Conservation (phyloP, 1,284 basidiomycete genomes). For the Cryptococcus floricola region DNA sequence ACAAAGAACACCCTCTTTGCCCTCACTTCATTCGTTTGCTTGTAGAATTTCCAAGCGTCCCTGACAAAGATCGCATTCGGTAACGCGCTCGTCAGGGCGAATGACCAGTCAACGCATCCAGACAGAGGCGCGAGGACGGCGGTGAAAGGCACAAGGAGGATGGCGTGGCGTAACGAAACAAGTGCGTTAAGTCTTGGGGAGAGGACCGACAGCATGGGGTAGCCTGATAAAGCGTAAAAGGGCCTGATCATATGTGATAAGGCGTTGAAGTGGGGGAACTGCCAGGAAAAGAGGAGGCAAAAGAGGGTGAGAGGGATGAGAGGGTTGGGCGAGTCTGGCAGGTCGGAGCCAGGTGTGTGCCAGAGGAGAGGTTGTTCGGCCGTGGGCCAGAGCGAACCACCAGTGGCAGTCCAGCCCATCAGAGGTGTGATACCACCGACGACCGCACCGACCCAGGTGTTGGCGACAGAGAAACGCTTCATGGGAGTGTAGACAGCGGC, state of each 20-base stretch:
- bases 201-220: slow-evolving; percentile 85
- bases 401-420: slow-evolving; percentile 98
- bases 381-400: slow-evolving; percentile 69
- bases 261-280: slow-evolving; percentile 97
- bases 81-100: slow-evolving; percentile 70
- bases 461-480: slow-evolving; percentile 82
- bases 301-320: slow-evolving; percentile 72
- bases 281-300: slow-evolving; percentile 88
- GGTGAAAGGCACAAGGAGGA: slow-evolving; percentile 74
- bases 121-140: slow-evolving; percentile 76
- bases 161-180: slow-evolving; percentile 78
- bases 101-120: slow-evolving; percentile 82
- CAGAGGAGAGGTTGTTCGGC: slow-evolving; percentile 55
- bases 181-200: slow-evolving; percentile 76
- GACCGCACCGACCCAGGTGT: slow-evolving; percentile 92
- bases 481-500: slow-evolving; percentile 89
- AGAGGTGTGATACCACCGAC: slow-evolving; percentile 91
- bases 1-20: slow-evolving; percentile 78
- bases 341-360: slow-evolving; percentile 34
- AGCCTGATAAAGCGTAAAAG: slow-evolving; percentile 90
- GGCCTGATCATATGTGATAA: slow-evolving; percentile 82
- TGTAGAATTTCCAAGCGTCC: slow-evolving; percentile 74
- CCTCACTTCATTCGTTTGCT: slow-evolving; percentile 61
- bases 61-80: slow-evolving; percentile 71
- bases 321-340: slow-evolving; percentile 55